phyloP scores from a whole-genome alignment of 305 asterid species.

The Striga hermonthica region DNA sequence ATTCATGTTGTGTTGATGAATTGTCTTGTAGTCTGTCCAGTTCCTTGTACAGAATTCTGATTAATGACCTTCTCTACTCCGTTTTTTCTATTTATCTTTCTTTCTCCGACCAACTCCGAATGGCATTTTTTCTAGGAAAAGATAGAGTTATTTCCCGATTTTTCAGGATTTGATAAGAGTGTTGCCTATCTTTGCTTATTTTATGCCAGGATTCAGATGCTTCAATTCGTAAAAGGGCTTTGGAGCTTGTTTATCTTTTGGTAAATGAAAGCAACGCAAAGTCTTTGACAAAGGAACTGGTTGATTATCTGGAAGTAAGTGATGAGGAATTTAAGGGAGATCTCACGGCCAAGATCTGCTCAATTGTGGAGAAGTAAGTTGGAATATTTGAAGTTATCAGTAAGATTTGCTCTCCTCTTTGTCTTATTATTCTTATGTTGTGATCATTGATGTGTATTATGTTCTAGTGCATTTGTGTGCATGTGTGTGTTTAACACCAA shows the following conservation, averaged over 20 bases:
- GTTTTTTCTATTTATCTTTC: slow-evolving; percentile 15
- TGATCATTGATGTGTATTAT: slow-evolving; percentile 18
- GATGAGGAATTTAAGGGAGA: slow-evolving; percentile 92
- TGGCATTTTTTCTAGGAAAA: background rate
- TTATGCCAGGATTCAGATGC: slow-evolving; percentile 92
- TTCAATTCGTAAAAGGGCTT: slow-evolving; percentile 98
- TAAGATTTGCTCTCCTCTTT: slow-evolving; percentile 18
- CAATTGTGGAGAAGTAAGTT: slow-evolving; percentile 97
- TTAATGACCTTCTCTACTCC: slow-evolving; percentile 6
- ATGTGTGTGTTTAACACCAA: slow-evolving; percentile 15
- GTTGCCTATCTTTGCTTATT: slow-evolving; percentile 28
- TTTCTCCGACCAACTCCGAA: slow-evolving; percentile 24
- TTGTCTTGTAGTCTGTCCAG: slow-evolving; percentile 22
- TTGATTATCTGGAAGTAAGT: slow-evolving; percentile 82
- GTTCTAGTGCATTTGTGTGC: slow-evolving; percentile 7
- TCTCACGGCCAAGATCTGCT: slow-evolving; percentile 90
- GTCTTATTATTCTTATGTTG: slow-evolving; percentile 9
- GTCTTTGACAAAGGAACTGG: slow-evolving; percentile 83
- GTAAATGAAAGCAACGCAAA: slow-evolving; percentile 85
- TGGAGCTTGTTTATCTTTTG: slow-evolving; percentile 92
- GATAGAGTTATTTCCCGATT: background rate
- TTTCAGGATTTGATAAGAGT: slow-evolving; percentile 15
- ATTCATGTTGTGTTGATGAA: slow-evolving; percentile 14
- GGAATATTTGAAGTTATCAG: slow-evolving; percentile 19
- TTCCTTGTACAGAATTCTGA: slow-evolving; percentile 13